These are phyloP conservation scores for Trypanosoma brucei DNA, from an alignment of 208 protist genomes.

Conservation along the genomic window DNA sequence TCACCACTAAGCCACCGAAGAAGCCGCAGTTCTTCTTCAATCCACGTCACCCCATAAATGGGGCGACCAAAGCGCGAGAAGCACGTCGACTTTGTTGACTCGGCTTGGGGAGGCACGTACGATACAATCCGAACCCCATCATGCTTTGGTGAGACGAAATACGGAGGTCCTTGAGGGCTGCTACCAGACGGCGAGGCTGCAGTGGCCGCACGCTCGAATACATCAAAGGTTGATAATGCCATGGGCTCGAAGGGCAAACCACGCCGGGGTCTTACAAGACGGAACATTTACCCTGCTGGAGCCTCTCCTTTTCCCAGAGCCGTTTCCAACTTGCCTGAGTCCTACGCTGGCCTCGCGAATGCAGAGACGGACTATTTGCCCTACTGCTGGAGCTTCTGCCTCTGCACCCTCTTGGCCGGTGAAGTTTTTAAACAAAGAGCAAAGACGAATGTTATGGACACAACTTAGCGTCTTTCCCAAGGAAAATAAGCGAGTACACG, in stretches of 20 bases:
- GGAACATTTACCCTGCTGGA: not conserved
- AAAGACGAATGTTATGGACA: too few species aligned
- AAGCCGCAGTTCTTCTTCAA: constrained; percentile 77
- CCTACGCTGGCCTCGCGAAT: too few species aligned
- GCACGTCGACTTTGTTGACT: constrained; percentile 36
- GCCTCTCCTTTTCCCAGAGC: too few species aligned
- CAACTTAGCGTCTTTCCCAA: too few species aligned
- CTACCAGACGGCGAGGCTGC: constrained; percentile 1
- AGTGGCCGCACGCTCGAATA: constrained; percentile 22
- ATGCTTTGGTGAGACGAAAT: constrained; percentile 88
- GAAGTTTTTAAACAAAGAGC: too few species aligned
- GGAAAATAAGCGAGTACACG: too few species aligned
- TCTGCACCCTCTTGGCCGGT: too few species aligned
- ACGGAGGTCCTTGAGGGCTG: constrained; percentile 21
- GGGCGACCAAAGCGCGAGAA: constrained; percentile 78
- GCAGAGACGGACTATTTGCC: too few species aligned
- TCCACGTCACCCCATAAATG: constrained; percentile 76
- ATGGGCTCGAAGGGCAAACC: constrained; percentile 80
- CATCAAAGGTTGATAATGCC: constrained; percentile 74
- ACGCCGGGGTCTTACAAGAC: constrained; percentile 1
- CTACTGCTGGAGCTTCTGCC: too few species aligned
- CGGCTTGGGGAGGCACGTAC: constrained; percentile 30
- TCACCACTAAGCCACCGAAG: constrained; percentile 69
- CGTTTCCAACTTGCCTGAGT: too few species aligned
- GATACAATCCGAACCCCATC: constrained; percentile 80